Evolutionary conservation across 2,329 filamentous ascomycete genomes (phyloP).

Genomic region (Botrytis aclada): DNA sequence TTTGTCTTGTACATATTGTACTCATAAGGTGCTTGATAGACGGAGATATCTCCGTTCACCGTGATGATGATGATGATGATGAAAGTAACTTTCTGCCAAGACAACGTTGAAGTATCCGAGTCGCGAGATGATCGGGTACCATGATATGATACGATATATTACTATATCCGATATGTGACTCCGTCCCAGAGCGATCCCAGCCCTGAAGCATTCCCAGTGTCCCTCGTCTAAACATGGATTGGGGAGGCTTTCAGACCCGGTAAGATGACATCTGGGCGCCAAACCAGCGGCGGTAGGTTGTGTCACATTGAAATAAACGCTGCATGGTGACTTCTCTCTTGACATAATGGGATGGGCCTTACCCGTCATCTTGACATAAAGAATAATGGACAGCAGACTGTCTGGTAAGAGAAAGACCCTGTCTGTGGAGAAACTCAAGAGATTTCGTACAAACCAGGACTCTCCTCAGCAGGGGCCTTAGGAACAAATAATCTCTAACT

Average conservation of each 20-base stretch:
- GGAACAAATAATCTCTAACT: neutral
- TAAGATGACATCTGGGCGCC: neutral
- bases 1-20: neutral
- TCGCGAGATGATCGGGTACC: neutral
- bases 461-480: neutral
- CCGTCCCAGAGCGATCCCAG: neutral
- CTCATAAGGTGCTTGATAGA: neutral
- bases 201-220: neutral
- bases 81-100: neutral
- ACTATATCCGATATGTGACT: neutral
- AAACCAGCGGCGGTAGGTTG: neutral
- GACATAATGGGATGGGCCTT: neutral
- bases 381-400: neutral
- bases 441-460: neutral
- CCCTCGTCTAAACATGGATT: neutral
- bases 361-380: neutral
- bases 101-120: neutral
- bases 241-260: neutral
- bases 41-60: neutral
- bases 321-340: neutral
- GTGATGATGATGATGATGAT: neutral
- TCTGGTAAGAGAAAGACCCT: neutral
- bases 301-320: slow-evolving; percentile 2
- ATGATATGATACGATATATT: neutral
- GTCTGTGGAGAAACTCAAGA: neutral